Base-by-base conservation (phyloP, 129 eudicot genomes). In the Flaveria sonorensis region DNA sequence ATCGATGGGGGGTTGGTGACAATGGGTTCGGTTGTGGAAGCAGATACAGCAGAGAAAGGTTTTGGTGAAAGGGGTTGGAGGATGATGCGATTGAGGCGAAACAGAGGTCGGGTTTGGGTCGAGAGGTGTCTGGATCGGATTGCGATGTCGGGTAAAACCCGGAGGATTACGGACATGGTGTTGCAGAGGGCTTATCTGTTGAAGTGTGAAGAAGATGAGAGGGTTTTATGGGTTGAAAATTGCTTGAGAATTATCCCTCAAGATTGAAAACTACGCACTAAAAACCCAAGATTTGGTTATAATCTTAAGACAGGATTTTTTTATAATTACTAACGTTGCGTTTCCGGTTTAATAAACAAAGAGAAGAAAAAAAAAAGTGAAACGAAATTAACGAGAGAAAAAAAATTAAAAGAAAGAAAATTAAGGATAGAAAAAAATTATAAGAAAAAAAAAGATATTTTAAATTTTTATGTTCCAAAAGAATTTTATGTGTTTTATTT, bases 101-200 rank as follows among this genome's bases (percentile, higher is more conserved):
- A 81, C n/a, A 84, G 70, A 13, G 82, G 73, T 4, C 78, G 50
- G 66, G 86, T 81, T 56, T 76, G 85, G 61, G 52, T 48, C 23
- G 85, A 56, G 26, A 79, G 78, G 78, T 83, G 79, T 82, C 77
- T 88, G 28, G 91, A 76, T 76, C 96, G 96, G 64, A 79, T 80
- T 59, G 85, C 77, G n/a, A 82, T 32, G 81, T 86, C 67, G 71
- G 98, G 96, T 42, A 92, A 78, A 55, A 85, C 86, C 78, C 98
- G 91, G 73, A 92, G 83, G 69, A 90, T 74, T 14, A 73, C 39
- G 51, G 93, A 77, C 96, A 88, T 90, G 85, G 53, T 67, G 74
- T 19, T 67, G 85, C 73, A 69, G 72, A 10, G 14, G 79, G 83
- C 79, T 83, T 83, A 79, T 78, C 83, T 63, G 23, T 30, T 30